phyloP scores from a whole-genome alignment of 2,329 filamentous ascomycete genomes.

The Calonectria montana region DNA sequence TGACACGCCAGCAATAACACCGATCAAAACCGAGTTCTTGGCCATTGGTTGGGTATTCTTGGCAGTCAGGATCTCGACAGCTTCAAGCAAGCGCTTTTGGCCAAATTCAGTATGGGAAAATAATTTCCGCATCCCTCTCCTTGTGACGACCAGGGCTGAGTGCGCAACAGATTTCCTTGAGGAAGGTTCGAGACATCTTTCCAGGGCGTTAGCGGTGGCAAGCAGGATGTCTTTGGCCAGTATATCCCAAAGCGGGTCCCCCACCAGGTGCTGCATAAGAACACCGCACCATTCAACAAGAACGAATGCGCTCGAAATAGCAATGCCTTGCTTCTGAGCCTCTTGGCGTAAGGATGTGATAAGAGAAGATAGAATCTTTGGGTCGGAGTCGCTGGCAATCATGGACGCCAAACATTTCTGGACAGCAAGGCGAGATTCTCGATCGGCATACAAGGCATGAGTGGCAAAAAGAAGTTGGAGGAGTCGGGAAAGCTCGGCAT shows the following conservation, averaged over 20 bases:
- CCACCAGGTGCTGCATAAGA: slow-evolving; percentile 77
- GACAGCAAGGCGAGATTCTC: slow-evolving; percentile 83
- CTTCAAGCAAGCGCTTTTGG: slow-evolving; percentile 70
- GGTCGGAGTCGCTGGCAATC: slow-evolving; percentile 66
- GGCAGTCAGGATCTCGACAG: slow-evolving; percentile 74
- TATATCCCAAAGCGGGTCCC: slow-evolving; percentile 70
- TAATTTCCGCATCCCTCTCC: slow-evolving; percentile 81
- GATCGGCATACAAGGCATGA: slow-evolving; percentile 88
- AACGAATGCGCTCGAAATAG: slow-evolving; percentile 85
- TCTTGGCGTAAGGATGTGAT: slow-evolving; percentile 77
- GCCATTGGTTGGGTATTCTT: slow-evolving; percentile 74
- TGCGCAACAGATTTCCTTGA: slow-evolving; percentile 74
- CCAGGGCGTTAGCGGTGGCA: slow-evolving; percentile 78
- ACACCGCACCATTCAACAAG: slow-evolving; percentile 90
- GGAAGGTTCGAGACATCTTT: slow-evolving; percentile 78
- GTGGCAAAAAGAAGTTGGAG: slow-evolving; percentile 85
- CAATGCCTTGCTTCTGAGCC: slow-evolving; percentile 80
- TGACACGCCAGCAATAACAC: slow-evolving; percentile 88
- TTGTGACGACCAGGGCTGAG: slow-evolving; percentile 81
- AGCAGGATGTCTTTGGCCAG: slow-evolving; percentile 74
- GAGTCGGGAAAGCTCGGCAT: slow-evolving; percentile 63
- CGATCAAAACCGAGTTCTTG: slow-evolving; percentile 82
- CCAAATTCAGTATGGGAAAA: slow-evolving; percentile 69
- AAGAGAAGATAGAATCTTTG: slow-evolving; percentile 71
- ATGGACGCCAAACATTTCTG: slow-evolving; percentile 81